Evolutionary conservation across 75 land plant species (phyloP), one percentile per base, ranked within the genome.

Genomic region (Pinus taeda): DNA sequence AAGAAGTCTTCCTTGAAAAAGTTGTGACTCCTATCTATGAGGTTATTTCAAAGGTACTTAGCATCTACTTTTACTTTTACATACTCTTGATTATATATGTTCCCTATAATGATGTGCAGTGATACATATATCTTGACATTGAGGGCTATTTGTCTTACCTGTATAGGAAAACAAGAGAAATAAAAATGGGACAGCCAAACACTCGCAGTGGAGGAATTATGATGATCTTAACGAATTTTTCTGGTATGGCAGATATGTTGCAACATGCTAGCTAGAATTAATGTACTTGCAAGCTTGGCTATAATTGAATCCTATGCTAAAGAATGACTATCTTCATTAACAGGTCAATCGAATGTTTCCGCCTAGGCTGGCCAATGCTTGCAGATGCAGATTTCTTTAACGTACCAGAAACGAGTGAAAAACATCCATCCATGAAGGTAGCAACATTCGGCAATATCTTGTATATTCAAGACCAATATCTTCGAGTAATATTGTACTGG

Each of bases 221-320:
- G 86, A 84, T 61, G 86, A 84, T 77, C 78, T 82, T 18, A 84
- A 84, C 59, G 86, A 84, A 45, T 84, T 75, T 53, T 84, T 84
- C 73, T 84, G 85, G 86, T 84, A 45, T 57, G 83, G 21, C 20
- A 45, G 49, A 53, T 53, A 29, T 29, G 18, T 24, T 73, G 3
- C 26, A 6, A 6, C 8, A 45, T 45, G 49, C 8, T 45, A 36
- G 21, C 45, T 3, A 67, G 39, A 67, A 18, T 17, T 37, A 15
- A 15, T 67, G 39, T 67, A 18, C 49, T 15, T 37, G 18, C 15
- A n/a, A 42, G 7, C 14, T 37, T 67, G 39, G 14, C 18, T 33
- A 17, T 26, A 67, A 4, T 18, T 36, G n/a, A 15, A 67, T 17
- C 5, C 4, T 22, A 63, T 67, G 71, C 42, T 39, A 17, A 37